A percentile compares a stretch with the other conserved stretches of the same genome.
Conservation (phyloP, 2,329 filamentous ascomycete species). For the Westerdykella ornata region DNA sequence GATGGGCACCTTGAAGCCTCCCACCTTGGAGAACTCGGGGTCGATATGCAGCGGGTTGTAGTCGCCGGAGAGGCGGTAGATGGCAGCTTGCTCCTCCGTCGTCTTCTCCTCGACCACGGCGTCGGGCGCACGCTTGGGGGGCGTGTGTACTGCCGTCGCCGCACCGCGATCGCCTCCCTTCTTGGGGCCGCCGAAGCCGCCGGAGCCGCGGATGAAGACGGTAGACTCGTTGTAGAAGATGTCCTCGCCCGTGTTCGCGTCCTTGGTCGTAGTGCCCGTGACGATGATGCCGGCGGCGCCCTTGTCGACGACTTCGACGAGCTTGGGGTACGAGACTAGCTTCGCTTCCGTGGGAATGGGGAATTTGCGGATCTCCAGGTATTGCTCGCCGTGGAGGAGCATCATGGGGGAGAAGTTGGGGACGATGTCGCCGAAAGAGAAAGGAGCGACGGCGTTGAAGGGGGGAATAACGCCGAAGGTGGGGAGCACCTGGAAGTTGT, state of each 20-base stretch:
- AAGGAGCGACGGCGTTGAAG: constrained; percentile 77
- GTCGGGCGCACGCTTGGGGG: constrained; percentile 71
- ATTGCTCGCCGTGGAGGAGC: constrained; percentile 97
- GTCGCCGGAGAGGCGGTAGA: constrained; percentile 91
- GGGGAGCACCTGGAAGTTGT: constrained; percentile 88
- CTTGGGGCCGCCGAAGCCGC: constrained; percentile 79
- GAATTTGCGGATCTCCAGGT: constrained; percentile 86
- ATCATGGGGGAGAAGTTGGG: constrained; percentile 98
- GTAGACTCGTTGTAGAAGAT: constrained; percentile 95
- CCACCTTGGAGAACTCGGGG: constrained; percentile 86
- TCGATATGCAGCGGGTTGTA: constrained; percentile 96
- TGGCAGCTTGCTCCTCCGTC: constrained; percentile 79
- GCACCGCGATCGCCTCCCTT: constrained; percentile 73
- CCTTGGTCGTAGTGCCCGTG: constrained; percentile 71
- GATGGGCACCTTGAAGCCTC: constrained; percentile 90
- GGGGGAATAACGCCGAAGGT: constrained; percentile 96
- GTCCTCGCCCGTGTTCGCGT: constrained; percentile 78
- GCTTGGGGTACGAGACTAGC: constrained; percentile 66
- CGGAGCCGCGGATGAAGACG: constrained; percentile 85
- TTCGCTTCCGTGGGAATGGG: constrained; percentile 80
- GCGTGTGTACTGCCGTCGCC: constrained; percentile 70
- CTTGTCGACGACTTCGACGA: constrained; percentile 96
- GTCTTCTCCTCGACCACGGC: constrained; percentile 79
- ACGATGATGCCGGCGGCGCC: constrained; percentile 80
- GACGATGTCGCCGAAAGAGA: constrained; percentile 72